phyloP scores from a whole-genome alignment of 2,329 filamentous ascomycete species.

The Colletotrichum sp. region DNA sequence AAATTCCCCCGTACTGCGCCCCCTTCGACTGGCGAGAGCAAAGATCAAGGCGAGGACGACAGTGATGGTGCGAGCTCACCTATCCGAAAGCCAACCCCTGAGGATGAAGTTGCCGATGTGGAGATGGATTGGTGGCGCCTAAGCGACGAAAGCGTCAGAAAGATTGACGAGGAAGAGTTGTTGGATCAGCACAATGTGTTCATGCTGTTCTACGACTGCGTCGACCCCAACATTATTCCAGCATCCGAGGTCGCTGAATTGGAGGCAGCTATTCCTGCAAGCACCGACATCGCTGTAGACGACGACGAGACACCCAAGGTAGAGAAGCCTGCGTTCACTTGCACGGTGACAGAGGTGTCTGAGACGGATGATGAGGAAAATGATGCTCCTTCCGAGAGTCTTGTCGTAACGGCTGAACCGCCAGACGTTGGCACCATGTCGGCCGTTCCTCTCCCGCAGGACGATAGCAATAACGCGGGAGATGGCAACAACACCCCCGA shows the following conservation, averaged over 20 bases:
- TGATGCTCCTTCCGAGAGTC: not conserved
- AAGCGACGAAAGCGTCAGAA: conserved; percentile 84
- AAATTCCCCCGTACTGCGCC: conserved; percentile 58
- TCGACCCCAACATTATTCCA: conserved; percentile 58
- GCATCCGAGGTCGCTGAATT: conserved; percentile 27
- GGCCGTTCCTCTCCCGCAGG: not conserved
- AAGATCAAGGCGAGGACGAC: conserved; percentile 30
- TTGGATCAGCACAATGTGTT: conserved; percentile 83
- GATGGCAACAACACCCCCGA: not conserved
- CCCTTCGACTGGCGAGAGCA: conserved; percentile 22
- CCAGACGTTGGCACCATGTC: not conserved
- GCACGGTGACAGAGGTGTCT: conserved; percentile 9
- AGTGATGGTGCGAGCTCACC: conserved; percentile 20
- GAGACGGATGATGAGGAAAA: not conserved
- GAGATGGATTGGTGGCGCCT: conserved; percentile 82
- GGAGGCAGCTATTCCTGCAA: not conserved
- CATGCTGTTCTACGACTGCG: conserved; percentile 94
- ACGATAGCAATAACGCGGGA: not conserved
- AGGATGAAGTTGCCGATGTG: conserved; percentile 26
- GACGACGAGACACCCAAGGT: conserved; percentile 12
- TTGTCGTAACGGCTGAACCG: not conserved
- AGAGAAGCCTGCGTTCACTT: conserved; percentile 10
- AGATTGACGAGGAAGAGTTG: conserved; percentile 75
- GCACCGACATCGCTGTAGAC: not conserved
- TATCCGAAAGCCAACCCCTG: conserved; percentile 18